Base-by-base conservation (phyloP, 345 rosid species). In the Streptanthus diversifolius region DNA sequence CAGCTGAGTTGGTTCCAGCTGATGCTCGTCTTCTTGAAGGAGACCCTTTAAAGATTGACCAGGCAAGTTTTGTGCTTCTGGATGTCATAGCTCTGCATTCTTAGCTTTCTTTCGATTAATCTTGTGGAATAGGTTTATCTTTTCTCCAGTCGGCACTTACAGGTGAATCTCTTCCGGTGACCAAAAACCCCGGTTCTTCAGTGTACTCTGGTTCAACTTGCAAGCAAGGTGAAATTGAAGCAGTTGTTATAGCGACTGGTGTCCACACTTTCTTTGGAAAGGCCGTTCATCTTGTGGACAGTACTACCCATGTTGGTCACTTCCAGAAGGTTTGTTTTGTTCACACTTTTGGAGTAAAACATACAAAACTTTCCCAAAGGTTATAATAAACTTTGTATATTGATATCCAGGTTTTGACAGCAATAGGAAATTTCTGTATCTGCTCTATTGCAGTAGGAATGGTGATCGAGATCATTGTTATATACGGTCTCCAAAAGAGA, bases 261-360 rank as follows among this genome's bases (percentile, higher is more conserved):
- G 96, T 92, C 2, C 92, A 81, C 54, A 92, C 96, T 66, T 92
- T 92, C 92, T 92, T 92, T 12, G 96, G 98, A 40, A 92, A 86
- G 77, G 98, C 96, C 2, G 98, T 96, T 80, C 95, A 92, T 83
- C 96, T 92, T 72, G 96, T 92, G n/a, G 98, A 92, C 58, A 76
- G 57, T 63, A 92, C 98, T 22, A 86, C 83, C 4, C 93, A 92
- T 63, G 82, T 90, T 72, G 98, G 98, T 29, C 98, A 92, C 63
- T 92, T 92, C 79, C 98, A 92, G 72, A 79, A 92, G 95, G 97
- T 91, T 54, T 39, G 82, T 54, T 57, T 57, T 47, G 76, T 3
- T 73, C 79, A 51, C 30, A 60, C 7, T 37, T 48, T 15, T 0
- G 4, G 45, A 54, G 18, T 29, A 47, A 33, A 32, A 12, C 0